Percentiles rank a stretch among this genome's conserved stretches.
Evolutionary conservation across 345 rosid genomes (phyloP).

Genomic region (Camelina laxa): DNA sequence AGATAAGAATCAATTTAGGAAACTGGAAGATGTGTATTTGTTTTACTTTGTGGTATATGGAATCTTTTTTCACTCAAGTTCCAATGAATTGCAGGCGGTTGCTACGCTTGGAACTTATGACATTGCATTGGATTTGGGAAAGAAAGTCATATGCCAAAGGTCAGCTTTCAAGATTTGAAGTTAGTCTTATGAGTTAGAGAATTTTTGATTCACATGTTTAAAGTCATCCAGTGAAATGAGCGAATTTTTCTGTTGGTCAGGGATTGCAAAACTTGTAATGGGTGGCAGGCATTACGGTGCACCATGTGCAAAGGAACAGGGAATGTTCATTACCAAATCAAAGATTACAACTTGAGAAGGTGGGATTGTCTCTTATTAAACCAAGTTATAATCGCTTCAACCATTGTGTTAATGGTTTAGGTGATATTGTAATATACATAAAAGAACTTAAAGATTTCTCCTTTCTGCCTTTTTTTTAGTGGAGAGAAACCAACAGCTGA

Average conservation of each 20-base stretch:
- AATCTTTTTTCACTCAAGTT: not conserved
- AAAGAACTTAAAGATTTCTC: not conserved
- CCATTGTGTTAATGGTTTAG: not conserved
- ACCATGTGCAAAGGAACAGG: conserved; percentile 95
- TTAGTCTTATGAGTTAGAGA: not conserved
- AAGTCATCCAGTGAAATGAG: not conserved
- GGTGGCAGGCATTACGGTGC: conserved; percentile 92
- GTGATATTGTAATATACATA: conserved; percentile 18
- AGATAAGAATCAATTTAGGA: not conserved
- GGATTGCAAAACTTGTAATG: conserved; percentile 79
- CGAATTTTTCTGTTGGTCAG: conserved; percentile 45
- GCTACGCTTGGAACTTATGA: conserved; percentile 94
- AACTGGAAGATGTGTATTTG: not conserved
- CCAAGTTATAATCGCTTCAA: not conserved
- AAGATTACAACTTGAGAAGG: conserved; percentile 77
- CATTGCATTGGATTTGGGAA: conserved; percentile 84
- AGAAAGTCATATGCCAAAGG: conserved; percentile 95
- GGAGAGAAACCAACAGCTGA: conserved; percentile 92
- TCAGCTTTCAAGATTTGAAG: conserved; percentile 33
- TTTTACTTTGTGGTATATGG: not conserved
- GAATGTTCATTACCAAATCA: conserved; percentile 83
- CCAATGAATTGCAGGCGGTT: conserved; percentile 54
- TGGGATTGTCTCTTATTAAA: conserved; percentile 33
- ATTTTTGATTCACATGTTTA: conserved; percentile 1
- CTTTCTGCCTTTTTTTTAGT: conserved; percentile 51